Conservation (phyloP, 495 filamentous ascomycete species). For the Aspergillus funiculosus region DNA sequence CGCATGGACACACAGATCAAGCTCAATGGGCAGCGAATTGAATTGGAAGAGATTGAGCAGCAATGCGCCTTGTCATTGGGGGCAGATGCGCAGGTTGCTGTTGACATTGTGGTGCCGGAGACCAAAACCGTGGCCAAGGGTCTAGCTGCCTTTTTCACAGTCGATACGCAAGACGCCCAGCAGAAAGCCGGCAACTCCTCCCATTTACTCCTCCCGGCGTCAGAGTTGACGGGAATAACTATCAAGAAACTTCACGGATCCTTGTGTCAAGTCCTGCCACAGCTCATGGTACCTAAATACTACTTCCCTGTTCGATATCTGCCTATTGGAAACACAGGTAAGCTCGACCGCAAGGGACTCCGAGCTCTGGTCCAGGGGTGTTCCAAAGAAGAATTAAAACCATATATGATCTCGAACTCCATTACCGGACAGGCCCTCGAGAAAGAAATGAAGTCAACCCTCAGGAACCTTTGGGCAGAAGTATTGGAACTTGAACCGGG, state of each 20-base stretch:
- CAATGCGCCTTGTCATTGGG: conserved; percentile 36
- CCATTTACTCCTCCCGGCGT: conserved; percentile 32
- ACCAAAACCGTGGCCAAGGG: conserved; percentile 31
- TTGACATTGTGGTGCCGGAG: conserved; percentile 39
- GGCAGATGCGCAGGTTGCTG: conserved; percentile 32
- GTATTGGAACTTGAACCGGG: conserved; percentile 36
- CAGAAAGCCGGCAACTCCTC: conserved; percentile 14
- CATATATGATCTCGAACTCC: conserved; percentile 34
- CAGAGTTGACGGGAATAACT: conserved; percentile 23
- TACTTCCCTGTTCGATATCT: conserved; percentile 54
- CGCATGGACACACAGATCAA: conserved; percentile 63
- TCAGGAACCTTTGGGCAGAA: conserved; percentile 23
- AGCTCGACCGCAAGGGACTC: conserved; percentile 58
- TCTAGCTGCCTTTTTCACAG: conserved; percentile 42
- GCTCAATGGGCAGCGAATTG: conserved; percentile 59
- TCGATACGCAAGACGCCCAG: conserved; percentile 16
- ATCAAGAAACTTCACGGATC: conserved; percentile 33
- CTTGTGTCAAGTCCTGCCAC: conserved; percentile 34
- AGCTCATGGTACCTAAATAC: conserved; percentile 57
- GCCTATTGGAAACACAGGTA: conserved; percentile 52
- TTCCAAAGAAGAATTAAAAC: conserved; percentile 35
- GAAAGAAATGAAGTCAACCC: conserved; percentile 28
- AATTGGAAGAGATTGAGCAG: conserved; percentile 61
- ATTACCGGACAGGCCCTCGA: conserved; percentile 21
- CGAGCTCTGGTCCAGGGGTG: conserved; percentile 34